Base-by-base conservation (phyloP, 2,329 filamentous ascomycete genomes). In the Neocucurbitaria cava region DNA sequence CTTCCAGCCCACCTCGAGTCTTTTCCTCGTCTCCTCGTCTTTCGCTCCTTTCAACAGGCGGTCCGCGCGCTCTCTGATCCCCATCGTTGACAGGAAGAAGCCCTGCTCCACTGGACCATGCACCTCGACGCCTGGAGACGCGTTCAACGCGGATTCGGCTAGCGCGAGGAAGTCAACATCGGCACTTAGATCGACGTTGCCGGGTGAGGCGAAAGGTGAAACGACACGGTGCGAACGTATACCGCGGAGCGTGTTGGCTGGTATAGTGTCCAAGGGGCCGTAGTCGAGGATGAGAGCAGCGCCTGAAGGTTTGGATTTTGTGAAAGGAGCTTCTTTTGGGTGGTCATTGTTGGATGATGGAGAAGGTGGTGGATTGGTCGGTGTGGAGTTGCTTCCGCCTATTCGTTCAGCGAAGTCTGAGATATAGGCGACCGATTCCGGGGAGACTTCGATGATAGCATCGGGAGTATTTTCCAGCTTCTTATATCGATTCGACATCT, bases 221-320 rank as follows among this genome's bases (percentile, higher is more conserved):
- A 96, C 89, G 21, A 84, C 82, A 21, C 82, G 80, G 78, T 99
- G 95, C 13, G 83, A 81, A 31, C 87, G 85, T 74, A 99, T 98
- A 20, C 95, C 95, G 28, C 95, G 89, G 20, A 99, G 83, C 0
- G 92, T 96, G 81, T 96, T 96, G 56, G 90, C 81, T 2, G 95
- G 95, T 44, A 99, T 87, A 0, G 85, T 90, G 53, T 87, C 82
- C 3, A 86, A 77, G 4, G 94, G 90, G 17, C 95, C 95, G 77
- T 99, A 99, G 79, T 99, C 95, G 41, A 99, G 86, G 65, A 99
- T 91, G n/a, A 99, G 82, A 0, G 94, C 95, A 8, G 93, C 95
- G 45, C 95, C 95, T 0, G 87, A 89, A 1, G 93, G 87, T 0
- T 71, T 73, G 0, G 80, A 64, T 70, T 91, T 93, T 0, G 82